Percentiles rank a stretch among this genome's conserved stretches.
Conservation (phyloP, 1,284 basidiomycete species). For the Leccinum angustisporum region DNA sequence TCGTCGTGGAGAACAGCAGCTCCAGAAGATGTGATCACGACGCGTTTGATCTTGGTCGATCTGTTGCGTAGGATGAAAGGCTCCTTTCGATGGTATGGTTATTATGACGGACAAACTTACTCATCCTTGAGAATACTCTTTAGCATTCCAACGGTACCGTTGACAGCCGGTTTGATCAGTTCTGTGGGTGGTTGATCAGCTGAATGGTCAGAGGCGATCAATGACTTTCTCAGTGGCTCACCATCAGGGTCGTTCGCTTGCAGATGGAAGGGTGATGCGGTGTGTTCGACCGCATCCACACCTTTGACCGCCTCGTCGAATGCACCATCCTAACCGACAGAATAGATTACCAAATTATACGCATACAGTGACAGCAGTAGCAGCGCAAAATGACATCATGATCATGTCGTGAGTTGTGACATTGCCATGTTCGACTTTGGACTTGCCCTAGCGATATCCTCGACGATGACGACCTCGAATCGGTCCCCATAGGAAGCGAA, state of each 20-base stretch:
- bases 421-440: background rate
- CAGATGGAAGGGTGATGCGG: background rate
- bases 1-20: background rate
- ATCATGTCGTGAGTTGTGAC: background rate
- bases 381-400: background rate
- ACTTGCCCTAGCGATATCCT: background rate
- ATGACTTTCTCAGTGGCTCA: background rate
- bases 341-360: background rate
- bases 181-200: background rate
- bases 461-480: background rate
- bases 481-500: background rate
- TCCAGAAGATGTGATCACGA: background rate
- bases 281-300: background rate
- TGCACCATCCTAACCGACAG: background rate
- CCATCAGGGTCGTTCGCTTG: background rate
- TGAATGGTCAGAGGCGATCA: background rate
- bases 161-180: background rate
- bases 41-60: background rate
- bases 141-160: background rate
- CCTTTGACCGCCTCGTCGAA: background rate
- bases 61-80: background rate
- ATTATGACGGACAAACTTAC: background rate
- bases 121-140: background rate
- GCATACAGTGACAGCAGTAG: background rate
- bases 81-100: background rate